Base-by-base conservation (phyloP, 1,284 basidiomycete genomes). In the Puccinia triticina region DNA sequence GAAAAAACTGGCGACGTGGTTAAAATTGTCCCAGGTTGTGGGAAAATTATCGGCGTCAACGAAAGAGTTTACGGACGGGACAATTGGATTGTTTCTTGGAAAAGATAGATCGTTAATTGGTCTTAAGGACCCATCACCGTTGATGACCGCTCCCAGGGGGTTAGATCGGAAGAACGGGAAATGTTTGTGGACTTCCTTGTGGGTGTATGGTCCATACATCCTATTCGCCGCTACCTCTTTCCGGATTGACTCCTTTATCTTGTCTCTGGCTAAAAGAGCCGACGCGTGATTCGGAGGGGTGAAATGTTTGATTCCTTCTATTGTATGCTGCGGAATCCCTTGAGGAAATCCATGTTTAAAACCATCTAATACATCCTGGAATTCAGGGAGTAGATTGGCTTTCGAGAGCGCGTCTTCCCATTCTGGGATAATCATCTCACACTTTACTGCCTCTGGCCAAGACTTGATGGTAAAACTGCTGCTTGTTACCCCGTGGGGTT, bases 21-120 rank as follows among this genome's bases (percentile, higher is more conserved):
- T 48, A 32, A 75, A 75, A 75, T 75, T n/a, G 55, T 75, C 72
- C 72, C 73, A 75, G 29, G 73, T 75, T 32, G 73, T 75, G 11
- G 12, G 4, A 23, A 32, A 75, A 0, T 37, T n/a, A 3, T 21
- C n/a, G 14, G 18, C 32, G 26, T 74, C 50, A 26, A 55, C 50
- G 18, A 74, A 46, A 2, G 48, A 74, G 21, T 74, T 74, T 23
- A 74, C 50, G 1, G 48, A 74, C 11, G 72, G 72, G 8, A 74
- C 26, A 5, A 18, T 12, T 48, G 10, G 3, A 26, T 74, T 26
- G 1, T 3, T 46, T 26, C 23, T 75, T 32, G 50, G 73, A 55
- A 8, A 75, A 0, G 50, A 75, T 23, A 75, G 18, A 21, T 75
- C 50, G 23, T 53, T 53, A 26, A 75, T 75, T n/a, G 48, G 40